phyloP scores from a whole-genome alignment of 768 basidiomycete genomes.

The Ramaria rubella region DNA sequence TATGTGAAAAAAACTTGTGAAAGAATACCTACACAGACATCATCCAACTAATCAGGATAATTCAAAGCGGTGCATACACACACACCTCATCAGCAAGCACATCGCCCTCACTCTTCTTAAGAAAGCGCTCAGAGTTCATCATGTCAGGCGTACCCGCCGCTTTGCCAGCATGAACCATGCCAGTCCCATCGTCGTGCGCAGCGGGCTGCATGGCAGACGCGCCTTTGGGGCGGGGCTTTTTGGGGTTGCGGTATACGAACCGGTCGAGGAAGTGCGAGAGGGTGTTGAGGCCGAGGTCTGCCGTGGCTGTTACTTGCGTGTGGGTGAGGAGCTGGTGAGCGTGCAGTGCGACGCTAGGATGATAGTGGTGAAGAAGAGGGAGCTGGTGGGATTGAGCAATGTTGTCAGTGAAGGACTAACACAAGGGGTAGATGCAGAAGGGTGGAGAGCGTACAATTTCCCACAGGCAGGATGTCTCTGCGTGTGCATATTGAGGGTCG shows the following conservation, averaged over 20 bases:
- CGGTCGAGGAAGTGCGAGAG: conserved; percentile 93
- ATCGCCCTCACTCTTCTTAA: conserved; percentile 59
- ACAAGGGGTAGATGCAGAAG: neutral
- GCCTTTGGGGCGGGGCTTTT: conserved; percentile 67
- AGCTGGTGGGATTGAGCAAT: conserved; percentile 37
- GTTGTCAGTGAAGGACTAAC: neutral
- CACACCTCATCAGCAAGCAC: conserved; percentile 83
- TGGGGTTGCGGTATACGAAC: conserved; percentile 96
- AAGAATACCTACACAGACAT: conserved; percentile 63
- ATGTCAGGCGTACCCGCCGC: conserved; percentile 35
- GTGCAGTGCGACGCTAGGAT: conserved; percentile 84
- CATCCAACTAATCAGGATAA: neutral
- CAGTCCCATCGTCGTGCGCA: conserved; percentile 48
- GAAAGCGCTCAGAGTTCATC: conserved; percentile 73
- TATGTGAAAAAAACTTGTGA: conserved; percentile 79
- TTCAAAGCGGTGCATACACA: conserved; percentile 9
- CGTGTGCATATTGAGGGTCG: conserved; percentile 81
- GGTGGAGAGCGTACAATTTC: conserved; percentile 63
- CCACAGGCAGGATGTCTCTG: conserved; percentile 76
- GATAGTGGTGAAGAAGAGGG: conserved; percentile 79
- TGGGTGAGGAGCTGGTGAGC: conserved; percentile 72
- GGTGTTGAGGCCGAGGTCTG: conserved; percentile 89
- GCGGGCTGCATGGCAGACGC: conserved; percentile 95
- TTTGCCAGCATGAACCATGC: conserved; percentile 68
- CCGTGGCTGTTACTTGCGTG: conserved; percentile 69